These are phyloP conservation scores for Candida boleticola DNA, from an alignment of 805 yeast genomes.

Conservation along the genomic window DNA sequence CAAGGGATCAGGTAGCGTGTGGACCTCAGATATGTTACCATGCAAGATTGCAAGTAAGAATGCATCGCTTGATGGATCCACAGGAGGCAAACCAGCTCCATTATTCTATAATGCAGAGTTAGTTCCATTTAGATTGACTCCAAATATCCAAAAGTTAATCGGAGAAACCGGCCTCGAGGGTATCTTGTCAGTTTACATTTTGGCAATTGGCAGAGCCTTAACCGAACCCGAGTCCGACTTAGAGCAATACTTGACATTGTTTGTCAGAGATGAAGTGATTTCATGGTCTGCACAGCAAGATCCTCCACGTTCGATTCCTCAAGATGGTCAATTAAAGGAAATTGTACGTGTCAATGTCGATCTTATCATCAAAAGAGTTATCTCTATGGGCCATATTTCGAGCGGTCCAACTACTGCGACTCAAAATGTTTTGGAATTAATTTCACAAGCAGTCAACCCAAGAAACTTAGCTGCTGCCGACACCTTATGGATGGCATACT, in stretches of 20 bases:
- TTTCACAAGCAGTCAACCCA: constrained; percentile 94
- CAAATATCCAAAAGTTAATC: constrained; percentile 88
- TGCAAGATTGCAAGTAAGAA: constrained; percentile 66
- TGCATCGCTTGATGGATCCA: constrained; percentile 47
- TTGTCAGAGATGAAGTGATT: constrained; percentile 92
- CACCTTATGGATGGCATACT: constrained; percentile 92
- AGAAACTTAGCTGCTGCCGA: constrained; percentile 90
- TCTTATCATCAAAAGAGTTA: constrained; percentile 71
- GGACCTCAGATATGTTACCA: constrained; percentile 96
- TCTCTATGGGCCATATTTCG: constrained; percentile 59
- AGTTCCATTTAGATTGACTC: constrained; percentile 95
- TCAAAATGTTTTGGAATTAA: constrained; percentile 84
- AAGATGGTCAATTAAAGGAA: constrained; percentile 79
- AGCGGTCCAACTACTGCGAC: constrained; percentile 77
- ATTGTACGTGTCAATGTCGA: constrained; percentile 89
- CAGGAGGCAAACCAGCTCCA: constrained; percentile 63
- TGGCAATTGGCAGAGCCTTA: constrained; percentile 83
- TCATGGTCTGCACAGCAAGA: constrained; percentile 93
- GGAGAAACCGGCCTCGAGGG: constrained; percentile 96
- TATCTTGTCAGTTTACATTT: constrained; percentile 75
- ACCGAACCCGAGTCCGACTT: constrained; percentile 90
- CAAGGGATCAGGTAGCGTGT: constrained; percentile 78
- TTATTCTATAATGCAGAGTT: constrained; percentile 87
- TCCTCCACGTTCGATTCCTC: constrained; percentile 66
- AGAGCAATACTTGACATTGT: constrained; percentile 87